Evolutionary conservation across 257 asterid genomes (phyloP).

Genomic region (Apocynum venetum): DNA sequence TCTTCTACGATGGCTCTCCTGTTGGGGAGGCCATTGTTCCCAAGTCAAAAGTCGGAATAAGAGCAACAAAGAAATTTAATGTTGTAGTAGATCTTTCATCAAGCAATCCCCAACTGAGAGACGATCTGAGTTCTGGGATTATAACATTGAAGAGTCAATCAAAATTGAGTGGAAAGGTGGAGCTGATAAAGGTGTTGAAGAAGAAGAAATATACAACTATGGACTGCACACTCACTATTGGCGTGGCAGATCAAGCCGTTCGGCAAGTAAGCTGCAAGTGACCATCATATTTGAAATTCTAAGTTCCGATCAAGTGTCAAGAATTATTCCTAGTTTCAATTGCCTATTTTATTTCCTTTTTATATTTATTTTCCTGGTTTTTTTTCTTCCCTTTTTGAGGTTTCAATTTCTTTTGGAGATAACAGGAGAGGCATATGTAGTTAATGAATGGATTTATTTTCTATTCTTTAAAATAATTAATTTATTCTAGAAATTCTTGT

Average conservation of each 20-base stretch:
- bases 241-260: slow-evolving; percentile 9
- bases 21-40: slow-evolving; percentile 32
- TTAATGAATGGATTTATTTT: too few species aligned
- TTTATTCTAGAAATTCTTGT: too few species aligned
- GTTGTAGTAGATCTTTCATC: slow-evolving; percentile 19
- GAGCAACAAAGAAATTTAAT: slow-evolving; percentile 23
- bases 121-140: slow-evolving; percentile 27
- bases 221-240: slow-evolving; percentile 32
- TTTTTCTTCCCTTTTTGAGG: too few species aligned
- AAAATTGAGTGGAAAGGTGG: slow-evolving; percentile 37
- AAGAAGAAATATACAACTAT: slow-evolving; percentile 33
- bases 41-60: slow-evolving; percentile 17
- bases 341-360: too few species aligned
- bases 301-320: too few species aligned
- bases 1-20: slow-evolving; percentile 22
- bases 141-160: slow-evolving; percentile 27
- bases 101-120: not conserved
- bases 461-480: too few species aligned
- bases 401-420: too few species aligned
- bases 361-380: too few species aligned
- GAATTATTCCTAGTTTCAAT: too few species aligned
- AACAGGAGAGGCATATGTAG: too few species aligned
- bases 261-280: slow-evolving; percentile 17
- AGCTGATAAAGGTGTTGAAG: slow-evolving; percentile 31
- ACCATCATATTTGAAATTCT: too few species aligned